phyloP scores from a whole-genome alignment of 345 rosid genomes.

The Aquilaria yunnanensis region DNA sequence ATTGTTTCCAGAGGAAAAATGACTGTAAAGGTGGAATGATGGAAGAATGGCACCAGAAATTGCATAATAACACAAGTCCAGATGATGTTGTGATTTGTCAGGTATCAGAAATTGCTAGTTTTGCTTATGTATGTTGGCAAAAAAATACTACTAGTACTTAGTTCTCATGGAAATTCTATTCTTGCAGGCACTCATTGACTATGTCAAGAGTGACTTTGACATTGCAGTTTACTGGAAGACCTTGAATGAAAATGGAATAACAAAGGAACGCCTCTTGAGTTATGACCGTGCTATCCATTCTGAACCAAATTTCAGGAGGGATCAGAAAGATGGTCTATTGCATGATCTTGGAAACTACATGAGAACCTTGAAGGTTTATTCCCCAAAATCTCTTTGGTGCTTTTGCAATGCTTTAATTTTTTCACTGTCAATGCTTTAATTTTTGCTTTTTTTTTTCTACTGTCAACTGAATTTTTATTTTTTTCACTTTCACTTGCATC shows the following conservation, averaged over 20 bases:
- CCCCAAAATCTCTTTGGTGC: background rate
- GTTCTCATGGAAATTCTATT: slow-evolving; percentile 3
- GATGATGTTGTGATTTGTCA: slow-evolving; percentile 44
- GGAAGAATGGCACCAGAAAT: slow-evolving; percentile 52
- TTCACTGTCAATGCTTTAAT: background rate
- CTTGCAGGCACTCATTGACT: slow-evolving; percentile 33
- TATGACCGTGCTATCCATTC: slow-evolving; percentile 41
- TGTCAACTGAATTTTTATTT: too few relatives aligned
- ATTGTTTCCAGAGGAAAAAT: slow-evolving; percentile 28
- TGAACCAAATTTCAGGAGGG: slow-evolving; percentile 31
- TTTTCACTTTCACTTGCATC: too few relatives aligned
- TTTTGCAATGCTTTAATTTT: background rate
- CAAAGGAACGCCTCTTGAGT: slow-evolving; percentile 35
- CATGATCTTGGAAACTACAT: slow-evolving; percentile 34
- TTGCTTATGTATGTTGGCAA: background rate
- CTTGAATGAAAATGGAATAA: slow-evolving; percentile 26
- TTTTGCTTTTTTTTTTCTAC: too few relatives aligned
- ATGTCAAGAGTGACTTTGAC: slow-evolving; percentile 24
- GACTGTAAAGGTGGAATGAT: slow-evolving; percentile 40
- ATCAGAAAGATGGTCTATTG: slow-evolving; percentile 30
- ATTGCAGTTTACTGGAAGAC: slow-evolving; percentile 37
- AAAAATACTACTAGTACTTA: slow-evolving; percentile 1
- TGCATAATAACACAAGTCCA: slow-evolving; percentile 42
- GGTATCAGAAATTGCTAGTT: slow-evolving; percentile 22
- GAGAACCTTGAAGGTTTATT: slow-evolving; percentile 32